Percentiles rank a stretch among this genome's conserved stretches.
Evolutionary conservation across 495 filamentous ascomycete species (phyloP).

Genomic region (Penicillium turbatum): DNA sequence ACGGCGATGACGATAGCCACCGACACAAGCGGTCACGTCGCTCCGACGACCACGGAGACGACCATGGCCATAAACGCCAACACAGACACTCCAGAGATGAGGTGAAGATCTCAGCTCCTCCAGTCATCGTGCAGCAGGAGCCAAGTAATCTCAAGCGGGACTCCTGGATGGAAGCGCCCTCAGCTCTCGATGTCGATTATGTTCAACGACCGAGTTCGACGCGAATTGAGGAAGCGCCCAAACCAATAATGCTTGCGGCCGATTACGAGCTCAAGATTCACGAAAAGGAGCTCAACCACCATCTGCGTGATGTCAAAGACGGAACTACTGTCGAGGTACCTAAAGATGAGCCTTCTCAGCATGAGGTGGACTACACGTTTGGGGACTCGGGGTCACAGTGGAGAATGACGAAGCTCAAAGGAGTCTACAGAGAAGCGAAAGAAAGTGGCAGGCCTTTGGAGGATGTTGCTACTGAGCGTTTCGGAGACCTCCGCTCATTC

Average conservation of each 20-base stretch:
- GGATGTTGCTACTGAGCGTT: constrained; percentile 75
- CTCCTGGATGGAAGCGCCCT: constrained; percentile 91
- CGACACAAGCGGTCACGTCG: constrained; percentile 54
- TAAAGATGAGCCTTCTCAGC: constrained; percentile 50
- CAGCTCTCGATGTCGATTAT: constrained; percentile 77
- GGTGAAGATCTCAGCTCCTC: constrained; percentile 20
- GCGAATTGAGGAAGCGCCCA: constrained; percentile 33
- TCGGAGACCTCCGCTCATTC: constrained; percentile 76
- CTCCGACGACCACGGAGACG: constrained; percentile 41
- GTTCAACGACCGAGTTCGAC: constrained; percentile 59
- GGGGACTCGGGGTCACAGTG: constrained; percentile 87
- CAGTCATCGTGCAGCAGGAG: constrained; percentile 33
- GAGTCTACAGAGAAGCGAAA: constrained; percentile 75
- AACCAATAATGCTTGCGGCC: constrained; percentile 51
- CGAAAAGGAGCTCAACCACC: constrained; percentile 72
- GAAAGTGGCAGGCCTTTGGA: constrained; percentile 68
- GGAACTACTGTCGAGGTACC: constrained; percentile 50
- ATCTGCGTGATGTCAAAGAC: constrained; percentile 60
- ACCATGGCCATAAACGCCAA: constrained; percentile 36
- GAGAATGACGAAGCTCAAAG: constrained; percentile 92
- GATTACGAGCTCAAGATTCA: constrained; percentile 76
- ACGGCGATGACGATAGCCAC: constrained; percentile 43
- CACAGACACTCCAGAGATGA: constrained; percentile 30
- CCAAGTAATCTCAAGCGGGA: constrained; percentile 57
- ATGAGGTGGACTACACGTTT: constrained; percentile 77